Base-by-base conservation (phyloP, 1,284 basidiomycete genomes). In the Sporisorium exsertum region DNA sequence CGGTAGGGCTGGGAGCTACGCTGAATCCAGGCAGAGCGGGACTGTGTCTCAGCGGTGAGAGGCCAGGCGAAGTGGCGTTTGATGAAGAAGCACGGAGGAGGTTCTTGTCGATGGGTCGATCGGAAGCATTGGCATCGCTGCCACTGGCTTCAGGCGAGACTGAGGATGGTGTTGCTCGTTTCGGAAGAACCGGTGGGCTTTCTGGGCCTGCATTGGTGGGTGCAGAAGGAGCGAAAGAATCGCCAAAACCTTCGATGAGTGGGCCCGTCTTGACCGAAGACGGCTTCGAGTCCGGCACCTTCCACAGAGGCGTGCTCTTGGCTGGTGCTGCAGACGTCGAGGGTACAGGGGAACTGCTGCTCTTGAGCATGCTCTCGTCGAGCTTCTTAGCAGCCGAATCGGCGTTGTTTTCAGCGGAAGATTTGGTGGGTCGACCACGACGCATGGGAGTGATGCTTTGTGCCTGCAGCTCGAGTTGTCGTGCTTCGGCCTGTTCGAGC, bases 371-470 rank as follows among this genome's bases (percentile, higher is more conserved):
- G 5, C 58, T 50, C 9, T 62, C 68, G 12, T 65, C 53, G 15
- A 51, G 57, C 53, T 56, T 66, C 13, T 56, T 58, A 26, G 24
- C 29, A 1, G 58, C 49, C 50, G 69, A 56, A 10, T 70, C 67
- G 16, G 29, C 52, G 43, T 32, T 32, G 10, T 35, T 51, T 29
- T 67, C 56, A 5, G 60, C 47, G 1, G 76, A 35, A 2, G 56
- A 20, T 47, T 84, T 85, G 3, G 55, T 59, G 13, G 86, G 86
- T 22, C 86, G 74, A 0, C 86, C 86, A 4, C 86, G 77, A 6
- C 86, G 79, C 86, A 87, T 87, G 4, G 86, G 86, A 0, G 84
- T 82, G 63, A 87, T 82, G 24, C 72, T 72, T 33, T 82, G 78
- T 18, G 64, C 74, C 42, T 79, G 69, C 64, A 72, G 57, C 59